Conservation (phyloP, 73 alveolate genomes). For the Paramecium sonneborni region DNA sequence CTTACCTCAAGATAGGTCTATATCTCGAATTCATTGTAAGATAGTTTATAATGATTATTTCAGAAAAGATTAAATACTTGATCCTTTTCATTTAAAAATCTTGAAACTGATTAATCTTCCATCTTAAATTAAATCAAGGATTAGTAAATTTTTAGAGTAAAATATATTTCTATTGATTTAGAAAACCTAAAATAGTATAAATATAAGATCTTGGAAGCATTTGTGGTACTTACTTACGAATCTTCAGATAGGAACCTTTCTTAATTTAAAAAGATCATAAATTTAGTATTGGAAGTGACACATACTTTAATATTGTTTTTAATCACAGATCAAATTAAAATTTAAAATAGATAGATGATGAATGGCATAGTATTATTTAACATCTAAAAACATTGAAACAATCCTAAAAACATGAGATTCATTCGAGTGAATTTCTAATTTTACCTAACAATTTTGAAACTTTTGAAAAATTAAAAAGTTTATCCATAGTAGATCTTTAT, state of each 20-base stretch:
- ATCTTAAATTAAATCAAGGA: background rate
- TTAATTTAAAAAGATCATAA: background rate
- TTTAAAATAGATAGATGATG: background rate
- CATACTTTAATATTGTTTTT: background rate
- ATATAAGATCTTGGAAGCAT: background rate
- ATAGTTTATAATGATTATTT: background rate
- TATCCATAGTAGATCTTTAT: background rate
- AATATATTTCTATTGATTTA: background rate
- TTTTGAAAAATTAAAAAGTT: background rate
- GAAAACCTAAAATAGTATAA: background rate
- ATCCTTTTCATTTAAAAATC: background rate
- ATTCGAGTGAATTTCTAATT: background rate
- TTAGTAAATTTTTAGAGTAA: background rate
- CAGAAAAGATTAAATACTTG: background rate
- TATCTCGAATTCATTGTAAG: slow-evolving; percentile 14
- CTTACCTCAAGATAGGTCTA: background rate
- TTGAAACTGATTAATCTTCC: background rate
- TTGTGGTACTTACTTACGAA: background rate
- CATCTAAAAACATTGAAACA: background rate
- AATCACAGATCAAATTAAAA: background rate
- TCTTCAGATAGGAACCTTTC: background rate
- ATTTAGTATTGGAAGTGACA: background rate
- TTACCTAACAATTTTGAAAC: background rate
- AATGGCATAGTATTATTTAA: background rate
- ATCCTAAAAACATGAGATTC: background rate